Percentiles rank a stretch among this genome's conserved stretches.
Conservation (phyloP, 2,329 filamentous ascomycete species). For the Aureobasidium zeae region DNA sequence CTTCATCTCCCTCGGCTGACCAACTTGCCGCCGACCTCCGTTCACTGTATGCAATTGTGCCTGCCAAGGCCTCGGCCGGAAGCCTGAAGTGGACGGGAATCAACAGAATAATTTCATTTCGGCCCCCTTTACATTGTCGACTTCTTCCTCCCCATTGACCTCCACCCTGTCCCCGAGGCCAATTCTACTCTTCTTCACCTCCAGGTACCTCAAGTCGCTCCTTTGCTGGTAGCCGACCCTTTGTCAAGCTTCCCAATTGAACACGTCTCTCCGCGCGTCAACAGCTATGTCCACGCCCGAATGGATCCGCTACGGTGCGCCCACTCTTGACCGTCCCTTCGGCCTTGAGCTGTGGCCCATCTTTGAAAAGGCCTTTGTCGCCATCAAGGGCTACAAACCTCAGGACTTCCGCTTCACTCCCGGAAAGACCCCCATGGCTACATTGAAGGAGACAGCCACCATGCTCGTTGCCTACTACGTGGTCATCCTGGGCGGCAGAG, state of each 20-base stretch:
- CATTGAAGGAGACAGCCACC: constrained; percentile 69
- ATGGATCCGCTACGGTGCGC: constrained; percentile 50
- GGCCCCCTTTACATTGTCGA: constrained; percentile 6
- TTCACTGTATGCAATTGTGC: too few species aligned
- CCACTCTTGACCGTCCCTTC: constrained; percentile 84
- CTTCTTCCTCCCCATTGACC: constrained; percentile 1
- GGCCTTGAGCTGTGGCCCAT: constrained; percentile 87
- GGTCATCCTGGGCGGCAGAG: constrained; percentile 85
- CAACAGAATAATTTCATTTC: constrained; percentile 15
- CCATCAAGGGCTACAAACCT: constrained; percentile 68
- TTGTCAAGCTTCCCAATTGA: not conserved
- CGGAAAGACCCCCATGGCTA: constrained; percentile 81
- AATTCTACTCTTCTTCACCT: constrained; percentile 11
- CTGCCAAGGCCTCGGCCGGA: not conserved
- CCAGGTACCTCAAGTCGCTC: constrained; percentile 7
- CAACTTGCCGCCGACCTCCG: not conserved
- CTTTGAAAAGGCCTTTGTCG: constrained; percentile 78
- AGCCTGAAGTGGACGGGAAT: not conserved
- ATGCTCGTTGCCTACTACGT: constrained; percentile 84
- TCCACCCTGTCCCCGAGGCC: constrained; percentile 12
- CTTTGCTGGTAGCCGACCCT: constrained; percentile 9
- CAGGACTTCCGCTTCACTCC: constrained; percentile 77
- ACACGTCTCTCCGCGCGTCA: constrained; percentile 6
- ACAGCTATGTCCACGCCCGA: constrained; percentile 40
- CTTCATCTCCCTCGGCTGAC: not conserved